Conservation (phyloP, 805 yeast species). For the Candida saitoana region DNA sequence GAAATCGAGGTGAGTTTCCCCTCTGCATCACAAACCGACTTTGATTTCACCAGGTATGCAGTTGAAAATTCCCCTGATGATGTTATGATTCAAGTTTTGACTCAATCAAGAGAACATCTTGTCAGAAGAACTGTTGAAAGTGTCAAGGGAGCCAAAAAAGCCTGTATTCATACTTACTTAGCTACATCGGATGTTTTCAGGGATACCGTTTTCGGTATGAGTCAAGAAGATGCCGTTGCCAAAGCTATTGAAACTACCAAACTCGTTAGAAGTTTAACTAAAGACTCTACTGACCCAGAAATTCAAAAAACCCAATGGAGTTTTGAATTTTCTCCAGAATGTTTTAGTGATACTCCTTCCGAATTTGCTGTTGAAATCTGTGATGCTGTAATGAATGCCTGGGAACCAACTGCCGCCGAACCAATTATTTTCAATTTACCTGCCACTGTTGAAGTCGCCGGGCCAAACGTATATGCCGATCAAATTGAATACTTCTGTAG, state of each 20-base stretch:
- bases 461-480: slow-evolving; percentile 76
- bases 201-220: slow-evolving; percentile 71
- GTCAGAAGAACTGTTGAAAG: slow-evolving; percentile 73
- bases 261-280: slow-evolving; percentile 63
- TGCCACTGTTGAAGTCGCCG: slow-evolving; percentile 74
- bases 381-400: slow-evolving; percentile 72
- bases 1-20: slow-evolving; percentile 82
- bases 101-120: slow-evolving; percentile 73
- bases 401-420: slow-evolving; percentile 73
- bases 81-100: slow-evolving; percentile 67
- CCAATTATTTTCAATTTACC: slow-evolving; percentile 79
- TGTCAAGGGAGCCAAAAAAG: slow-evolving; percentile 66
- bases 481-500: slow-evolving; percentile 72
- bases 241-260: slow-evolving; percentile 71
- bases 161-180: slow-evolving; percentile 67
- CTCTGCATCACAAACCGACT: slow-evolving; percentile 77
- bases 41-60: slow-evolving; percentile 76
- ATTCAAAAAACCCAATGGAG: slow-evolving; percentile 64
- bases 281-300: slow-evolving; percentile 63
- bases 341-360: slow-evolving; percentile 69
- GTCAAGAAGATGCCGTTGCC: slow-evolving; percentile 60
- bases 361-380: slow-evolving; percentile 74
- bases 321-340: slow-evolving; percentile 75
- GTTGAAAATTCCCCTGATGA: slow-evolving; percentile 76
- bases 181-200: slow-evolving; percentile 76